Evolutionary conservation across 495 filamentous ascomycete species (phyloP).

Genomic region (Entonaema liquescens): DNA sequence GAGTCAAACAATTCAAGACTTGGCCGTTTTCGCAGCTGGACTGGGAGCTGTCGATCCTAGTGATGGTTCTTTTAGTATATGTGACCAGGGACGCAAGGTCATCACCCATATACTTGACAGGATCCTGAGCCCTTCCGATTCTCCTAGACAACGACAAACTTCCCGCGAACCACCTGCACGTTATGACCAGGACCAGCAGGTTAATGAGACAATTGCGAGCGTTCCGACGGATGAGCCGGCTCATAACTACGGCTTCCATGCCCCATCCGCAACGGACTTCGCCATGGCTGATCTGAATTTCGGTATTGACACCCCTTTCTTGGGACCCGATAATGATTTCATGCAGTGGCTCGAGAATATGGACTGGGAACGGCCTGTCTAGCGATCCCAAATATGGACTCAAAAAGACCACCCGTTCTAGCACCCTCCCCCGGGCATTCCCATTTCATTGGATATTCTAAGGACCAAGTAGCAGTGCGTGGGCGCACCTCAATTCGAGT

Average conservation of each 20-base stretch:
- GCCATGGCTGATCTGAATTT: slow-evolving; percentile 39
- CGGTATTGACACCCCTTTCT: slow-evolving; percentile 41
- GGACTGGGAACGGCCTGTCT: slow-evolving; percentile 44
- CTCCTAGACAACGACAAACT: slow-evolving; percentile 6
- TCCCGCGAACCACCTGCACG: slow-evolving; percentile 13
- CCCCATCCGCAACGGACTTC: slow-evolving; percentile 33
- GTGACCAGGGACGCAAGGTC: slow-evolving; percentile 46
- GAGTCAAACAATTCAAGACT: slow-evolving; percentile 47
- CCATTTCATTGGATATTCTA: too few species aligned
- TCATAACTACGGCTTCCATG: slow-evolving; percentile 16
- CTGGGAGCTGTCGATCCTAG: slow-evolving; percentile 43
- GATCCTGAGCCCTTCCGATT: slow-evolving; percentile 45
- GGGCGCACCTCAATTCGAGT: too few species aligned
- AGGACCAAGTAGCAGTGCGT: too few species aligned
- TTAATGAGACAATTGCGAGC: slow-evolving; percentile 9
- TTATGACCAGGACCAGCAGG: slow-evolving; percentile 16
- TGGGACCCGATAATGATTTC: slow-evolving; percentile 46
- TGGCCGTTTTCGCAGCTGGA: slow-evolving; percentile 45
- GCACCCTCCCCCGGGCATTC: too few species aligned
- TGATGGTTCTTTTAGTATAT: slow-evolving; percentile 42
- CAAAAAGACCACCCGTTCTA: too few species aligned
- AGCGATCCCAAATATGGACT: background rate
- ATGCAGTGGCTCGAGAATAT: slow-evolving; percentile 48
- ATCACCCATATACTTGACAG: slow-evolving; percentile 47
- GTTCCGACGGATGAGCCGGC: slow-evolving; percentile 13